Base-by-base conservation (phyloP, 2,329 filamentous ascomycete species). In the Phoma herbarum region DNA sequence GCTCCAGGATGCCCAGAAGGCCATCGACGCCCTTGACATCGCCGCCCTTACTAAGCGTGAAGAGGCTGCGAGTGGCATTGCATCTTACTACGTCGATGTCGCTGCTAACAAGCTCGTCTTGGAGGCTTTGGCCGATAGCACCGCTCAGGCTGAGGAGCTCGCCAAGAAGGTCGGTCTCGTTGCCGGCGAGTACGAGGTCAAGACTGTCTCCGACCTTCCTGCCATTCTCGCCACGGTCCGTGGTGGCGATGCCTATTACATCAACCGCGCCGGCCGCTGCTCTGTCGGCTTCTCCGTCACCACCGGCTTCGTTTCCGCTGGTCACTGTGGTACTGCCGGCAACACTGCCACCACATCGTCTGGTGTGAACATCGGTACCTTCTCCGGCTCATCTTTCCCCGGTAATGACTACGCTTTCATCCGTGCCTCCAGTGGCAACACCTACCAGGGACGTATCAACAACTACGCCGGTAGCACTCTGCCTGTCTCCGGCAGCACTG, bases 201-300 rank as follows among this genome's bases (percentile, higher is more conserved):
- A 46, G 10, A 75, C 68, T 31, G 77, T 79, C 48, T 52, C 67
- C 12, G 49, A 55, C 29, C 63, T 79, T 66, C 77, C 77, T 0
- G 72, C 66, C 42, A 75, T 73, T 67, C 72, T 76, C 51, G 76
- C 68, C 57, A 77, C 74, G 0, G 62, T 79, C 63, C 62, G 59
- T 26, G 77, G 77, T 43, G 77, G 77, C 48, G 76, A 79, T 52
- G 74, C 77, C 61, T 79, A 79, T 75, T 59, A 60, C 62, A 79
- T 79, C 70, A 65, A 75, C 68, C 53, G 54, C 7, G 18, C 18
- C 48, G 61, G 57, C 47, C 72, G 77, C 3, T 79, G 77, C 76
- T 79, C 77, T 56, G 60, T 79, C 59, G 77, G 77, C 28, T 79
- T 79, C 71, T 68, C 76, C 2, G 77, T 79, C 61, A 79, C 75